Conservation (phyloP, 345 rosid genomes). For the Aethionema arabicum region DNA sequence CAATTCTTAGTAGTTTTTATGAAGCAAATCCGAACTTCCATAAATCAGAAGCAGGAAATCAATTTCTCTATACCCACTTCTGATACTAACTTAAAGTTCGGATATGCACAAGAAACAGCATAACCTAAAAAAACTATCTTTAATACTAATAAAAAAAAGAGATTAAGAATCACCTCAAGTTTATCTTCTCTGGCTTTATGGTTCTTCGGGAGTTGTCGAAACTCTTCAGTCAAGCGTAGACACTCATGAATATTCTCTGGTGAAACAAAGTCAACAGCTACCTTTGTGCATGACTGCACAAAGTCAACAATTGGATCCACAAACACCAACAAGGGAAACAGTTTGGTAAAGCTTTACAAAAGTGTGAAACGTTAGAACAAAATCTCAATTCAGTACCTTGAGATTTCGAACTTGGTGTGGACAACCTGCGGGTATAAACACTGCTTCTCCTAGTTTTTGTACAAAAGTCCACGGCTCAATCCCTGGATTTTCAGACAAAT, state of each 20-base stretch:
- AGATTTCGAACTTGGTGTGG: slow-evolving; percentile 98
- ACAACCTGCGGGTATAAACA: slow-evolving; percentile 95
- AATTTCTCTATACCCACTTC: too few species aligned
- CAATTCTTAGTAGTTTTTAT: too few species aligned
- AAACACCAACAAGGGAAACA: neutral
- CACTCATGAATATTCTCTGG: slow-evolving; percentile 82
- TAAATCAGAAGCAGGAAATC: too few species aligned
- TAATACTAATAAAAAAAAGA: neutral
- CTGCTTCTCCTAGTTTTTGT: slow-evolving; percentile 83
- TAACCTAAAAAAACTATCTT: too few species aligned
- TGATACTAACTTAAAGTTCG: too few species aligned
- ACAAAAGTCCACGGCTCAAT: slow-evolving; percentile 93
- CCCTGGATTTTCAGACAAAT: slow-evolving; percentile 41
- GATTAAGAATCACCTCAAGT: slow-evolving; percentile 62
- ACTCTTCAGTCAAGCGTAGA: slow-evolving; percentile 81
- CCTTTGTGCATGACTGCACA: slow-evolving; percentile 89
- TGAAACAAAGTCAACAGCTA: slow-evolving; percentile 89
- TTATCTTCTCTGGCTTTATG: slow-evolving; percentile 92
- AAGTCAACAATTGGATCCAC: neutral
- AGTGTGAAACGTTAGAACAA: slow-evolving; percentile 2
- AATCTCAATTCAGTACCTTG: slow-evolving; percentile 46
- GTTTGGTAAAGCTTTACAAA: neutral
- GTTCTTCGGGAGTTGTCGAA: slow-evolving; percentile 77
- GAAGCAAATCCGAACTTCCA: too few species aligned
- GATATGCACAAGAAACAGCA: too few species aligned